Evolutionary conservation across 345 rosid genomes (phyloP), one percentile per base, ranked within the genome.

Genomic region (Anacardium occidentale): DNA sequence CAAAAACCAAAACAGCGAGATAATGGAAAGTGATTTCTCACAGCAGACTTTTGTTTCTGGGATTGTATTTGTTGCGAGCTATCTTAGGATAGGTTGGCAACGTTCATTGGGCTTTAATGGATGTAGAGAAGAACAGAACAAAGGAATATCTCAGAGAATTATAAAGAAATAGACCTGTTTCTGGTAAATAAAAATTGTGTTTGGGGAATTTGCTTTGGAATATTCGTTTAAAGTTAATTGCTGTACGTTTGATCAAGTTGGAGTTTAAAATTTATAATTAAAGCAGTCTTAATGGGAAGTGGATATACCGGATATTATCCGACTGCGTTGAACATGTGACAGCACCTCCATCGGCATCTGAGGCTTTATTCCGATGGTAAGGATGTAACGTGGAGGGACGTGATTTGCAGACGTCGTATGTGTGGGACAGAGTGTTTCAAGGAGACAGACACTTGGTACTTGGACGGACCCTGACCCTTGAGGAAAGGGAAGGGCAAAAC

Each of bases 311-410:
- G 66, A 64, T 63, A 14, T 51, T 66, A 66, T 57, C 75, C 76
- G 70, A 29, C 1, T 37, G n/a, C 29, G 37, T 6, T 7, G 57
- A 10, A 10, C 18, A n/a, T 29, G 65, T 70, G 61, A 71, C 15
- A 21, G 87, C 81, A 85, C 83, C 81, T 85, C 85, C 87, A n/a
- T 63, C 62, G 78, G 81, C 74, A 73, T 78, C 75, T 9, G 72
- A 8, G 48, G 60, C 68, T 73, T 78, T 71, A 83, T 85, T 74
- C 84, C 48, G 12, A 20, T 20, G 2, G 10, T 8, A 55, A 9
- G 13, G 8, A 11, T 24, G 51, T 66, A 21, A 75, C 66, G 75
- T 77, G 79, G 73, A 66, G 24, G 37, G 54, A 47, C 7, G 8
- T 14, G 53, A 47, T 45, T 64, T 47, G 21, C 1, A 0, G 14